Conservation (phyloP, 2,329 filamentous ascomycete species). For the Hirsutella thompsonii region DNA sequence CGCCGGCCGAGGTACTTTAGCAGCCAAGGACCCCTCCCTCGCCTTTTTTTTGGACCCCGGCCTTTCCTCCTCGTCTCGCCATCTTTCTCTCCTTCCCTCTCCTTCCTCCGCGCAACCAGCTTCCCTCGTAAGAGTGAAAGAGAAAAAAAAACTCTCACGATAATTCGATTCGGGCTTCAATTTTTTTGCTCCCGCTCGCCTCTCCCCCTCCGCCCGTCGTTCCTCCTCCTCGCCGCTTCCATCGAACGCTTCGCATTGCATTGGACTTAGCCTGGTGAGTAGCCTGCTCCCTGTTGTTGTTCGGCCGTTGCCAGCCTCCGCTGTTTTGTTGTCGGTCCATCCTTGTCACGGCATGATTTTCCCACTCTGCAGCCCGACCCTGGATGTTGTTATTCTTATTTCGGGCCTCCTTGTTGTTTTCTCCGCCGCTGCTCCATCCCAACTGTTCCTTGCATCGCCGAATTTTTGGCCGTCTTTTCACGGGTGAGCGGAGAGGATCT, state of each 20-base stretch:
- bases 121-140: background rate
- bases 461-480: background rate
- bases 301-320: background rate
- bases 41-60: conserved; percentile 1
- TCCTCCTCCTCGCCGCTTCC: background rate
- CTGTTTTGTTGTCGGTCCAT: conserved; percentile 4
- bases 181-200: background rate
- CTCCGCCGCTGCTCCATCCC: background rate
- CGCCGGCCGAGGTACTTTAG: background rate
- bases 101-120: background rate
- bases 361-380: conserved; percentile 1
- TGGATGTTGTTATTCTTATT: background rate
- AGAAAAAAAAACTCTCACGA: background rate
- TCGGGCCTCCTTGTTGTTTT: background rate
- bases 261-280: conserved; percentile 5
- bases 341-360: conserved; percentile 1
- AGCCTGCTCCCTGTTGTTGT: background rate
- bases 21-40: conserved; percentile 2
- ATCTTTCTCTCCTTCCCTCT: background rate
- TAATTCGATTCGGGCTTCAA: background rate
- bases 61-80: background rate
- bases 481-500: too few relatives aligned
- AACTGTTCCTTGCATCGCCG: background rate
- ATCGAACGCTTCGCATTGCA: background rate
- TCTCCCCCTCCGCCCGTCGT: background rate